Base-by-base conservation (phyloP, 345 rosid genomes). In the Hibiscus trionum region DNA sequence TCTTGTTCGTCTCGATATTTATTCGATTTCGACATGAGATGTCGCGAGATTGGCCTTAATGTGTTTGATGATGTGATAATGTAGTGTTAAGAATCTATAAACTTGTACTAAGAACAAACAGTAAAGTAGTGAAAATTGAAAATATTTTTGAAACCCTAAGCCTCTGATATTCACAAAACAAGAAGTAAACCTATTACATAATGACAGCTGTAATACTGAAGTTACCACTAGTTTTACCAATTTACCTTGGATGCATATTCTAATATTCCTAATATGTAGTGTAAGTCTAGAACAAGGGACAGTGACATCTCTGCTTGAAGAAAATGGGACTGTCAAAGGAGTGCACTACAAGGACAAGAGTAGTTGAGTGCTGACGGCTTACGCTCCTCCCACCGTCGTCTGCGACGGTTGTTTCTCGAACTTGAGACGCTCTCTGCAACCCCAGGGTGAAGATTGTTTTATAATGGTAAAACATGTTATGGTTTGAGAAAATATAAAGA, bases 221-320 rank as follows among this genome's bases (percentile, higher is more conserved):
- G 31, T 29, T 29, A 29, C 31, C 31, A 29, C 31, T 29, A 29
- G 31, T 3, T 29, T 29, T 29, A 29, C 31, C 31, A 29, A 29
- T 29, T 29, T 29, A 29, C 31, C 31, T 29, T 29, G 3, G 31
- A 29, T 2, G 31, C 31, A 29, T 29, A 29, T 29, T 29, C 31
- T 3, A 29, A 29, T 29, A 29, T 29, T 4, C 39, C 0, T 35
- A 5, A 35, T 35, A 5, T 24, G 7, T 71, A 91, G 96, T 67
- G 87, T 87, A 37, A 77, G 74, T 24, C 19, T 90, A 63, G 88
- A 87, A 72, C 81, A 83, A 86, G 94, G 94, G 72, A 84, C 81
- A 0, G 91, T 87, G 0, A 82, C 78, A 39, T 83, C 84, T 55
- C 77, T 87, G 37, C 39, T 84, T 60, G 82, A 84, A 71, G 84